Base-by-base conservation (phyloP, 352 stramenopile genomes). In the Pythium monospermum region DNA sequence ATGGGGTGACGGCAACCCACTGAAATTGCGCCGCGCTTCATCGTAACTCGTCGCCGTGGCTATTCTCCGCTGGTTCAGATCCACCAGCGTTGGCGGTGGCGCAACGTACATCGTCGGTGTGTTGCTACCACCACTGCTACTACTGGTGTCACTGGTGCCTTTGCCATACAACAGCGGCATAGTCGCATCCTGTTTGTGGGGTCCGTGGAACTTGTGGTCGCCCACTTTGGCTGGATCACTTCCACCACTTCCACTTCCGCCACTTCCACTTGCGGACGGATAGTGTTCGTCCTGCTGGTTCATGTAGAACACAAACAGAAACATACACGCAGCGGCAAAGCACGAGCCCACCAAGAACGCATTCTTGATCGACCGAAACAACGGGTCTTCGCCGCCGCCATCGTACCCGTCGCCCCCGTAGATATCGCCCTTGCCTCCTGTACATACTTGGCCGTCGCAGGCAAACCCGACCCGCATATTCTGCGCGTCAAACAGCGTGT, bases 401-500 rank as follows among this genome's bases (percentile, higher is more conserved):
- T 79, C 74, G 33, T 67, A 62, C 7, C 46, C n/a, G n/a, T n/a
- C 59, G 18, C 69, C 66, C 25, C 77, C 80, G 49, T 74, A 80
- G 39, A 90, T 68, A 36, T 83, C 67, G 28, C 85, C 85, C 15
- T 59, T 71, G 15, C 85, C 85, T 35, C 85, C 85, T 12, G 74
- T 75, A 51, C 85, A 95, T 4, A 83, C 66, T 46, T 87, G 71
- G n/a, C 78, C 77, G 7, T 86, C 73, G 53, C 85, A 96, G 1
- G 85, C 85, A 51, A 96, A 96, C 36, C 85, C 85, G 25, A 96
- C 65, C 36, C 85, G 83, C 69, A 94, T 85, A 48, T 89, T 88
- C 36, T 87, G 68, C n/a, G 70, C 83, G 49, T 96, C 85, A 42
- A 94, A 96, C n/a, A 96, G 59, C 23, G 85, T 94, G 68, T 95